phyloP scores from a whole-genome alignment of 2,329 filamentous ascomycete genomes.

The Penicillium sp. region DNA sequence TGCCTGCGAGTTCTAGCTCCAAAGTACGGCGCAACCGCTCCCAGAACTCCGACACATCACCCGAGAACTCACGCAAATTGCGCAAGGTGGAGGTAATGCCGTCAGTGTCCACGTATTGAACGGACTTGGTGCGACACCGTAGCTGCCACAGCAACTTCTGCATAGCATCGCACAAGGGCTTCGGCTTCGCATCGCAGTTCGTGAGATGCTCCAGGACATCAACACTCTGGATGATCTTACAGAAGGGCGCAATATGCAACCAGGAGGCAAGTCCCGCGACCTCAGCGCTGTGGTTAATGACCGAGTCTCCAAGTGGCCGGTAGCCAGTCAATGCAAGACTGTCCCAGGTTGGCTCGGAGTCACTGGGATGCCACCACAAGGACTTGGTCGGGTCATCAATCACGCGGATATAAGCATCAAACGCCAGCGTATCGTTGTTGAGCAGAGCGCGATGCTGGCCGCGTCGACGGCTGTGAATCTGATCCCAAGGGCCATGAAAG shows the following conservation, averaged over 20 bases:
- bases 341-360: constrained; percentile 56
- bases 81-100: constrained; percentile 42
- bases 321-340: constrained; percentile 59
- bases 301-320: constrained; percentile 50
- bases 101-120: constrained; percentile 44
- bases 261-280: constrained; percentile 59
- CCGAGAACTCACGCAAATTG: constrained; percentile 46
- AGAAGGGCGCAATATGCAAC: constrained; percentile 61
- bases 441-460: constrained; percentile 60
- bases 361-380: constrained; percentile 60
- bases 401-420: constrained; percentile 62
- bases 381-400: constrained; percentile 61
- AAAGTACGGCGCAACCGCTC: constrained; percentile 54
- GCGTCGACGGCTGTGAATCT: constrained; percentile 58
- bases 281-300: constrained; percentile 47
- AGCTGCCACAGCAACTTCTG: constrained; percentile 55
- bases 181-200: constrained; percentile 49
- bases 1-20: constrained; percentile 53
- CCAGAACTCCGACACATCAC: constrained; percentile 58
- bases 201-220: constrained; percentile 48
- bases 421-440: constrained; percentile 61
- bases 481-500: constrained; percentile 59
- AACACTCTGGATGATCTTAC: constrained; percentile 54
- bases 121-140: constrained; percentile 44
- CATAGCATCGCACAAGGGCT: constrained; percentile 52